Base-by-base conservation (phyloP, 2,329 filamentous ascomycete species). In the Verticillium nubilum region DNA sequence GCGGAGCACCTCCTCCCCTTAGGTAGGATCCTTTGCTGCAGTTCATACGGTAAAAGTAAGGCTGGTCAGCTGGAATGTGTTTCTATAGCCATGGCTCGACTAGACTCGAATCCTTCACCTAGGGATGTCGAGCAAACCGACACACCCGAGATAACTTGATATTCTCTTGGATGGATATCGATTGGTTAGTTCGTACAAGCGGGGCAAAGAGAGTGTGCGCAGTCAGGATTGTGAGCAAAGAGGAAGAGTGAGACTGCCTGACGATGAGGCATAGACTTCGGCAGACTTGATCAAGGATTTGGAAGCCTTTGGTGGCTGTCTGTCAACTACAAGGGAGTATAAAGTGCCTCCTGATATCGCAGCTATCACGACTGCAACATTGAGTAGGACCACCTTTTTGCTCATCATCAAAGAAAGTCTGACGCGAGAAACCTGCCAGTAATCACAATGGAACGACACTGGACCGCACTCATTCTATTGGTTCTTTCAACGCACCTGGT, bases 161-260 rank as follows among this genome's bases (percentile, higher is more conserved):
- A 5, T 9, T 15, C 5, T 52, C 5, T 19, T 52, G 25, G 15
- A 52, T 15, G 55, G 23, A 25, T 26, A 58, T 50, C 37, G 27
- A 65, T 61, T 65, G 58, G 62, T 54, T 58, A n/a, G 56, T 63
- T 65, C 65, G 64, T 66, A 66, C 64, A 67, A 57, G 63, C 57
- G 60, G 63, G 56, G 60, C 27, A 15, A 5, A 5, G 42, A 52
- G 42, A 6, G 42, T 52, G 25, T 52, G 42, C 42, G 42, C 17
- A 52, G 17, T 52, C 9, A 15, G 25, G 5, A 6, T 17, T 52
- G 42, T 17, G 15, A 6, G 25, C 25, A 9, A 42, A 33, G 33
- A 35, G 61, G 29, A 52, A 59, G 54, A 56, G 62, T 61, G 64
- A 58, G 61, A 52, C 57, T 50, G 58, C 25, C 65, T 50, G 7